Percentiles rank a stretch among this genome's conserved stretches.
Evolutionary conservation across 2,329 filamentous ascomycete species (phyloP).

Genomic region (Fusarium hostae): DNA sequence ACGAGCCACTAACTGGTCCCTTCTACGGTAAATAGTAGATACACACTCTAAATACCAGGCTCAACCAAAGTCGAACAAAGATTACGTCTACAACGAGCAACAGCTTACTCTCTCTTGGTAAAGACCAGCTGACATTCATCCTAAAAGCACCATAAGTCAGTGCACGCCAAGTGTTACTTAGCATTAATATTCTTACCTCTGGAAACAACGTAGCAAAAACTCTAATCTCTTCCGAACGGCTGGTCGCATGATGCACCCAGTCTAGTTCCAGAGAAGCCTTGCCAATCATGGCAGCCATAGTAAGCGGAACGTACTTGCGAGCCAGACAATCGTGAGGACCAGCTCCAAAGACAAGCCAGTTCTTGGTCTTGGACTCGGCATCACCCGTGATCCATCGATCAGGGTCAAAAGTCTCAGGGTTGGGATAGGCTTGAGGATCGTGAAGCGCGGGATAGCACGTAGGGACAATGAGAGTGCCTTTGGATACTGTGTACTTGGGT

Average conservation of each 20-base stretch:
- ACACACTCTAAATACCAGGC: background rate
- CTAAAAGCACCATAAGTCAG: background rate
- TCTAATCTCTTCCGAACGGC: slow-evolving; percentile 59
- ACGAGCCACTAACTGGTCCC: accelerated
- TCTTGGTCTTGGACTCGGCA: slow-evolving; percentile 61
- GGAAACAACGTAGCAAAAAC: slow-evolving; percentile 63
- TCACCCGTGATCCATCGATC: slow-evolving; percentile 64
- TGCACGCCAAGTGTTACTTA: too few species aligned
- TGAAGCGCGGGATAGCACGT: slow-evolving; percentile 64
- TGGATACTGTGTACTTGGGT: slow-evolving; percentile 59
- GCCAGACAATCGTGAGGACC: slow-evolving; percentile 63
- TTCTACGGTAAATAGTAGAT: too few species aligned
- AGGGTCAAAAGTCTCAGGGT: slow-evolving; percentile 60
- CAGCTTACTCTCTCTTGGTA: background rate
- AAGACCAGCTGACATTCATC: slow-evolving; percentile 28
- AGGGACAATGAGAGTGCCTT: slow-evolving; percentile 61
- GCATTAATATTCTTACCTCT: slow-evolving; percentile 51
- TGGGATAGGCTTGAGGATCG: slow-evolving; percentile 59
- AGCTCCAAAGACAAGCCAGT: slow-evolving; percentile 65
- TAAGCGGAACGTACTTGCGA: slow-evolving; percentile 60
- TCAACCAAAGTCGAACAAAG: too few species aligned
- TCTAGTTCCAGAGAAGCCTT: slow-evolving; percentile 62
- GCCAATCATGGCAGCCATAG: slow-evolving; percentile 63
- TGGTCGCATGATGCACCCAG: slow-evolving; percentile 62
- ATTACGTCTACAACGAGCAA: accelerated